Evolutionary conservation across 176 grass and related monocot genomes (phyloP).

Genomic region (Melocanna baccifera): DNA sequence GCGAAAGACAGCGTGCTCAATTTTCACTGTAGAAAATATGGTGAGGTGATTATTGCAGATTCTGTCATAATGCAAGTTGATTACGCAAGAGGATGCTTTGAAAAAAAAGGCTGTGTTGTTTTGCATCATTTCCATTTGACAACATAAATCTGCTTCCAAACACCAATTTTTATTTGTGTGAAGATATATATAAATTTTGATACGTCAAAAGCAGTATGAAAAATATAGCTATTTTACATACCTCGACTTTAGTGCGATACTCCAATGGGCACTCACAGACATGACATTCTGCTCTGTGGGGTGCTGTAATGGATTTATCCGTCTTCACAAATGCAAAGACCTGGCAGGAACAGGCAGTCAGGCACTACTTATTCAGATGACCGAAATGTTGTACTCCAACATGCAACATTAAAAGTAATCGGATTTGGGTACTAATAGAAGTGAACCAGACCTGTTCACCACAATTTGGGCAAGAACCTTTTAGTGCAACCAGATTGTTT

Average conservation of each 20-base stretch:
- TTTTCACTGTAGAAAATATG: background rate
- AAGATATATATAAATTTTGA: background rate
- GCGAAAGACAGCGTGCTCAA: background rate
- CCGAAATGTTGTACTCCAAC: background rate
- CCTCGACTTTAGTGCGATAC: conserved; percentile 84
- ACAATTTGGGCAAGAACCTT: conserved; percentile 89
- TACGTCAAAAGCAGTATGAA: background rate
- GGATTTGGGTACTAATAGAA: background rate
- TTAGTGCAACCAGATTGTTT: conserved; percentile 88
- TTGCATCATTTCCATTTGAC: background rate
- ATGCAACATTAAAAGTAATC: background rate
- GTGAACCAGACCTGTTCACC: conserved; percentile 74
- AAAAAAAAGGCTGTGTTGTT: background rate
- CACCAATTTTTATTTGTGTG: background rate
- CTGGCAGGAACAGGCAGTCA: conserved; percentile 39
- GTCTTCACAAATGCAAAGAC: conserved; percentile 94
- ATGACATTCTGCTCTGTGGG: conserved; percentile 87
- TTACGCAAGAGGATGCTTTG: background rate
- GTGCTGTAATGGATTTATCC: conserved; percentile 48
- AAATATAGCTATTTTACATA: conserved; percentile 21
- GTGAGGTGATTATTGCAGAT: background rate
- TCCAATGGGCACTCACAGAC: conserved; percentile 83
- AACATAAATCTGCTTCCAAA: background rate
- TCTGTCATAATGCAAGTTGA: background rate
- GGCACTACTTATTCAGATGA: background rate